Evolutionary conservation across 2,329 filamentous ascomycete genomes (phyloP).

Genomic region (Orbilia javanica): DNA sequence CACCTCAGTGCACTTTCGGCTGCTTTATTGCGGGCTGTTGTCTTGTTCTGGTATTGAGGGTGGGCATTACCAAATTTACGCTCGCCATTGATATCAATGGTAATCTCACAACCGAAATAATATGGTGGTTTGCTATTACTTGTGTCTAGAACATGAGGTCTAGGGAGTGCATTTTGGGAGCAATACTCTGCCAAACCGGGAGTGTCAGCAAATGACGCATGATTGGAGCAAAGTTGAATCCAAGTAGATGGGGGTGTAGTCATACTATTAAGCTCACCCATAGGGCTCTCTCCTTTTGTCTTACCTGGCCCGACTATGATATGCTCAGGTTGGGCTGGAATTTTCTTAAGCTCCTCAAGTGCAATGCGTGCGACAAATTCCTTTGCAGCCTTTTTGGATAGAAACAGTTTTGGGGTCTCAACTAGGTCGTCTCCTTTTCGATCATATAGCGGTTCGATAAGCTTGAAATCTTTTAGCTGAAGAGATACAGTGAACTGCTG

Average conservation of each 20-base stretch:
- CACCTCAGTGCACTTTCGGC: conserved; percentile 36
- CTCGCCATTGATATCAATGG: conserved; percentile 44
- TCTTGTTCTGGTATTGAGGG: conserved; percentile 41
- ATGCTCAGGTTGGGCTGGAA: conserved; percentile 30
- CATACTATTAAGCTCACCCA: conserved; percentile 56
- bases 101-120: conserved; percentile 55
- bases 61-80: conserved; percentile 32
- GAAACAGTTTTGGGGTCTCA: conserved; percentile 43
- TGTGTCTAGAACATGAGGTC: conserved; percentile 49
- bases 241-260: neutral
- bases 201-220: neutral
- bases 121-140: conserved; percentile 53
- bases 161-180: conserved; percentile 50
- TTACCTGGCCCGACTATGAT: conserved; percentile 38
- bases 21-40: conserved; percentile 40
- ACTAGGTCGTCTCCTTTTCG: conserved; percentile 37
- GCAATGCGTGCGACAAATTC: conserved; percentile 41
- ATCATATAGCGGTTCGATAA: conserved; percentile 31
- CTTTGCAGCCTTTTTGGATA: conserved; percentile 54
- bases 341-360: conserved; percentile 24
- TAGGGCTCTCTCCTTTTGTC: conserved; percentile 49
- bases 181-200: conserved; percentile 33
- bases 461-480: conserved; percentile 7
- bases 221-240: neutral
- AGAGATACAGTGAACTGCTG: conserved; percentile 52